Evolutionary conservation across 345 rosid genomes (phyloP).

Genomic region (Cardamine occulta): DNA sequence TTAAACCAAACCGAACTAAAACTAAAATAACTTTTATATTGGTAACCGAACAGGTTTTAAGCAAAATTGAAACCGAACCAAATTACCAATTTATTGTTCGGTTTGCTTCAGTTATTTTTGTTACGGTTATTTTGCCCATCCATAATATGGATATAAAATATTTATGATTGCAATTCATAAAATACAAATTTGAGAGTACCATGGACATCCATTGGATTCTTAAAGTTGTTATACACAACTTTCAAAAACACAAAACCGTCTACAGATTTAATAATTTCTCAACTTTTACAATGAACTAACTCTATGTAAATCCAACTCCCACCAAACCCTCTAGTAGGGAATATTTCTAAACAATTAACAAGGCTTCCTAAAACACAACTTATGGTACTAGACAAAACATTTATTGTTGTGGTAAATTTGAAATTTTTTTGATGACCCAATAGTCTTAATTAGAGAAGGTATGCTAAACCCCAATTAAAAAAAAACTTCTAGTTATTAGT

Average conservation of each 20-base stretch:
- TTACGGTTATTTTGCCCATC: too few relatives aligned
- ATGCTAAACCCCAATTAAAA: neutral
- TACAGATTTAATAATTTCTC: neutral
- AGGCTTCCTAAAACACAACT: neutral
- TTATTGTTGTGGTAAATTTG: neutral
- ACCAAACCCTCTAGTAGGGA: neutral
- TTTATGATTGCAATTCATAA: neutral
- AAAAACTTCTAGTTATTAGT: too few relatives aligned
- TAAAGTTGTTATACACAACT: neutral
- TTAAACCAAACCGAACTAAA: too few relatives aligned
- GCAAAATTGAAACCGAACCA: too few relatives aligned
- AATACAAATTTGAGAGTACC: neutral
- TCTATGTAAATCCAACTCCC: neutral
- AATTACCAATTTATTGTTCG: too few relatives aligned
- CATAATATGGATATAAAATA: neutral
- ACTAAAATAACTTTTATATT: too few relatives aligned
- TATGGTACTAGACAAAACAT: neutral
- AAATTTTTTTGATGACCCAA: too few relatives aligned
- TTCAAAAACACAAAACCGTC: neutral
- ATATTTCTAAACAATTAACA: neutral
- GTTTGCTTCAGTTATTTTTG: too few relatives aligned
- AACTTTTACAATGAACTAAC: neutral
- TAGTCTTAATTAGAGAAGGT: neutral
- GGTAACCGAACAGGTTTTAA: too few relatives aligned
- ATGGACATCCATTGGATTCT: neutral